Evolutionary conservation across 1,284 basidiomycete genomes (phyloP), one percentile per base, ranked within the genome.

Genomic region (Ceraceosorus guamensis): DNA sequence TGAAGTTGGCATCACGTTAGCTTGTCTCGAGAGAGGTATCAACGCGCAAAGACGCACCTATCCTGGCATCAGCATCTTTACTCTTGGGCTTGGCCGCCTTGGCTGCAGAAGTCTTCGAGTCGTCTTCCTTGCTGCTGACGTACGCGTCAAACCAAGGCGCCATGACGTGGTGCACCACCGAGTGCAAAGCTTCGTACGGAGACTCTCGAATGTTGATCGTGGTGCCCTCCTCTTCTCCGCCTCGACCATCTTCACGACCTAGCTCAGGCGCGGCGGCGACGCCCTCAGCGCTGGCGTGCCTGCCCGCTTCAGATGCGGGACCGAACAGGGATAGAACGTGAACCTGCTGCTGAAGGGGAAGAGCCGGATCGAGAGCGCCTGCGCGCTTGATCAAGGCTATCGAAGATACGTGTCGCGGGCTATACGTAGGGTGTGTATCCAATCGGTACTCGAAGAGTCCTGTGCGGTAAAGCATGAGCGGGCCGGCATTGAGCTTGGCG

Each of bases 71-170:
- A 48, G 59, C 67, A 48, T 73, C 75, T 50, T 67, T 68, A 32
- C 58, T 57, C 57, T 75, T 70, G 34, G 49, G 31, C 47, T 58
- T 24, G 24, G 24, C 24, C 24, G 24, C 3, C 24, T 24, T 24
- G 24, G 24, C 24, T 24, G 55, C 10, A 52, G 55, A 2, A n/a
- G 50, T 50, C 35, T 66, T 69, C 48, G 66, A 64, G 31, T 65
- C 63, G 41, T 59, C 55, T 3, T 60, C 60, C 55, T 78, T 78
- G 50, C 81, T 80, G 51, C 76, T 79, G 33, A 96, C 90, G 70
- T 95, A 97, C 11, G 91, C 91, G 77, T 97, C 92, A 70, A 98
- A 97, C 87, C 91, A 97, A 0, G 93, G 92, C 62, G 96, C 92
- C 49, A 97, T 91, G 70, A 91, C 93, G 63, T 85, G 87, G 72